These are phyloP conservation scores for Tardiomyces depauwii DNA, from an alignment of 1,139 yeast genomes.

Conservation along the genomic window DNA sequence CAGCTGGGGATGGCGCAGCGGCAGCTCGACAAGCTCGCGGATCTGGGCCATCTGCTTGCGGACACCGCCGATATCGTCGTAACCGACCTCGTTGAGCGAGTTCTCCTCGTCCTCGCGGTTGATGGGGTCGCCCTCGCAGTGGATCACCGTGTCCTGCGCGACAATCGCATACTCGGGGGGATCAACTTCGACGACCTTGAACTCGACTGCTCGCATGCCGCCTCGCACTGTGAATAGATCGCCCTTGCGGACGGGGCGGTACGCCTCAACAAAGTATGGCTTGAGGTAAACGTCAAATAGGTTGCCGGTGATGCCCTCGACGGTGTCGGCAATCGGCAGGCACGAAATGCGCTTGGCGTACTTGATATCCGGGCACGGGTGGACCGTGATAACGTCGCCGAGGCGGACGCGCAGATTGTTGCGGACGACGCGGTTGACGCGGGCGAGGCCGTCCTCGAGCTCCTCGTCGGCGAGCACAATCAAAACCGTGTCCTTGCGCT, in stretches of 20 bases:
- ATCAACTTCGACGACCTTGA: conserved; percentile 95
- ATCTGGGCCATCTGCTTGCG: conserved; percentile 98
- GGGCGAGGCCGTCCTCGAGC: conserved; percentile 89
- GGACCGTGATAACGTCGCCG: conserved; percentile 84
- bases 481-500: conserved; percentile 95
- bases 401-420: conserved; percentile 88
- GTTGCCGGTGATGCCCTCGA: conserved; percentile 97
- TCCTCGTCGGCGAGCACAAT: conserved; percentile 96
- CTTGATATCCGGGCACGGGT: conserved; percentile 96
- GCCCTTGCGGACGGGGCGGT: conserved; percentile 97
- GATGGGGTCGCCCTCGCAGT: conserved; percentile 98
- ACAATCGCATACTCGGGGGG: conserved; percentile 97
- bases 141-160: conserved; percentile 96
- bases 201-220: conserved; percentile 98
- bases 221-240: conserved; percentile 95
- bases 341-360: conserved; percentile 90
- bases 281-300: conserved; percentile 90
- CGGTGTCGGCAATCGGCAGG: conserved; percentile 94
- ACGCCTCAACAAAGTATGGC: conserved; percentile 98
- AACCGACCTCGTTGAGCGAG: conserved; percentile 91
- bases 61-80: conserved; percentile 98
- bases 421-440: conserved; percentile 92
- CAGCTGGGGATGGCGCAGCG: conserved; percentile 93
- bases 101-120: conserved; percentile 98
- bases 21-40: conserved; percentile 92